These are phyloP conservation scores for Colletotrichum euphorbiae DNA, from an alignment of 2,329 filamentous ascomycete species.

Conservation along the genomic window DNA sequence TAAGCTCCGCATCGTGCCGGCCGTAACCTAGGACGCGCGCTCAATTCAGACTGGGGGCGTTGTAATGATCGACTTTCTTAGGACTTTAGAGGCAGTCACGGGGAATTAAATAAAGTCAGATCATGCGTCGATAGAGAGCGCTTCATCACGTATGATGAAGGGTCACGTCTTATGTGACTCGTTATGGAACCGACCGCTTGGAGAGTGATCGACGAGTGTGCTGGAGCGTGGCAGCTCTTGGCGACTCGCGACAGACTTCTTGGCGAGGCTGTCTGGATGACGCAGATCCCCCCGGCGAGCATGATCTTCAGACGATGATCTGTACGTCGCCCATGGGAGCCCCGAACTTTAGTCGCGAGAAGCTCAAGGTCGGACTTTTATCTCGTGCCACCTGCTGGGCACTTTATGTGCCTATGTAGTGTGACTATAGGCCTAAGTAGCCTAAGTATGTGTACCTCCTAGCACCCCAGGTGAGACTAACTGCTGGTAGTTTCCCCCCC, in stretches of 20 bases:
- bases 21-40: constrained; percentile 7
- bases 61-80: neutral
- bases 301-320: constrained; percentile 13
- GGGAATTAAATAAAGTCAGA: neutral
- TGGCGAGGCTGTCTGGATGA: constrained; percentile 14
- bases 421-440: too few species aligned
- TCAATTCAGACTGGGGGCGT: neutral
- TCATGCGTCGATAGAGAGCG: neutral
- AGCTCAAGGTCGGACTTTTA: neutral
- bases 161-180: neutral
- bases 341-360: neutral
- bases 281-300: constrained; percentile 3
- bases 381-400: too few species aligned
- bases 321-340: neutral
- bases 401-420: too few species aligned
- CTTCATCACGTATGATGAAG: neutral
- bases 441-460: too few species aligned
- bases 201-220: constrained; percentile 4
- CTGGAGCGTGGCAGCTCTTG: constrained; percentile 15
- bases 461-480: too few species aligned
- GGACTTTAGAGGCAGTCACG: neutral
- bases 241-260: constrained; percentile 5
- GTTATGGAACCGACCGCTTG: neutral
- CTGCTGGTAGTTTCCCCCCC: too few species aligned
- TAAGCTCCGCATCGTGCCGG: constrained; percentile 10